These are phyloP conservation scores for Cutaneotrichosporon cavernicola DNA, from an alignment of 1,284 basidiomycete species.

Conservation along the genomic window DNA sequence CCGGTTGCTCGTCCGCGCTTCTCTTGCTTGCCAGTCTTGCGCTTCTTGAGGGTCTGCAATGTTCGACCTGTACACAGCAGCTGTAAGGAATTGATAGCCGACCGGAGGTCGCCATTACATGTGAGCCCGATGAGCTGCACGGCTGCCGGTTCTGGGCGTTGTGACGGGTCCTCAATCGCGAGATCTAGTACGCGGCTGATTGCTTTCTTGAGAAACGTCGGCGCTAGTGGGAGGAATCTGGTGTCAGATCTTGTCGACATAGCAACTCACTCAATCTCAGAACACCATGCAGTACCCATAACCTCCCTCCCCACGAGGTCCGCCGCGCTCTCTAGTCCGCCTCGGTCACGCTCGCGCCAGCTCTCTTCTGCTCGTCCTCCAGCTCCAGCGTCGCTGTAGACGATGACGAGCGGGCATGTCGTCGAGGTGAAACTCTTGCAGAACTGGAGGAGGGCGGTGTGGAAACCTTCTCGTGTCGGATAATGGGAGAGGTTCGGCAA, in stretches of 20 bases:
- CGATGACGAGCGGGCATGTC: slow-evolving; percentile 71
- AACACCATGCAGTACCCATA: slow-evolving; percentile 69
- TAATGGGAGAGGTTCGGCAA: slow-evolving; percentile 83
- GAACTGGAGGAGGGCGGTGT: slow-evolving; percentile 65
- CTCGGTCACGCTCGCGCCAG: slow-evolving; percentile 54
- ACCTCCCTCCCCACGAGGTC: slow-evolving; percentile 58
- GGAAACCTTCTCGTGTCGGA: slow-evolving; percentile 72
- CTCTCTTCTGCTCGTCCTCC: slow-evolving; percentile 62
- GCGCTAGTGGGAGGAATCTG: slow-evolving; percentile 88
- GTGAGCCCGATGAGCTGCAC: slow-evolving; percentile 74
- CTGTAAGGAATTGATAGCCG: slow-evolving; percentile 87
- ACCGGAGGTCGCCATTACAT: slow-evolving; percentile 84
- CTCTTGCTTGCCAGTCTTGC: slow-evolving; percentile 25
- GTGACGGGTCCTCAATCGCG: slow-evolving; percentile 52
- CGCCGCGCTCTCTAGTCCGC: slow-evolving; percentile 58
- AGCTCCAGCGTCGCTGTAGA: slow-evolving; percentile 78
- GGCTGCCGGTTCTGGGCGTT: slow-evolving; percentile 62
- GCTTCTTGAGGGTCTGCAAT: slow-evolving; percentile 17
- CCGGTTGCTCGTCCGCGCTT: slow-evolving; percentile 12
- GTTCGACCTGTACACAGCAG: slow-evolving; percentile 57
- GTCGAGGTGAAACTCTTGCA: slow-evolving; percentile 53
- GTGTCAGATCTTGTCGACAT: neutral
- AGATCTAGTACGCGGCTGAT: slow-evolving; percentile 64
- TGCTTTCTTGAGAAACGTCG: slow-evolving; percentile 77
- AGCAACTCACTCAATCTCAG: slow-evolving; percentile 64